phyloP scores from a whole-genome alignment of 148 eudicot genomes.

The Chenopodium berlandieri region DNA sequence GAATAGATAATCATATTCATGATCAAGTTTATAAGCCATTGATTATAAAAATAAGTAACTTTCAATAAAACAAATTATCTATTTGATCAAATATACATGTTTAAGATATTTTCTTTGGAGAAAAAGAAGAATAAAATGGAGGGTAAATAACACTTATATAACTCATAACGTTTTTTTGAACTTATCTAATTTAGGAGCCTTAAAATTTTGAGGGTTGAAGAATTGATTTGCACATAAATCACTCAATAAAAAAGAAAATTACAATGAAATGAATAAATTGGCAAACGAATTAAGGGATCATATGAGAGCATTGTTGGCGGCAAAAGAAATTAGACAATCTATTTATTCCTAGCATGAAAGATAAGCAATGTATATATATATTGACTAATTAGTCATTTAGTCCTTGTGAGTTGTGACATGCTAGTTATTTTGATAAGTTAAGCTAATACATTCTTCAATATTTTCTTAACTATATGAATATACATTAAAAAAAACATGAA shows the following conservation, averaged over 20 bases:
- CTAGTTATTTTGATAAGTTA: neutral
- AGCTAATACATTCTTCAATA: no score
- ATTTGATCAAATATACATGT: slow-evolving; percentile 11
- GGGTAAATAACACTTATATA: slow-evolving; percentile 12
- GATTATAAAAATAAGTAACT: neutral
- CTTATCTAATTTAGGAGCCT: slow-evolving; percentile 17
- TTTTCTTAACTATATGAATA: no score
- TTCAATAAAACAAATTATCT: neutral
- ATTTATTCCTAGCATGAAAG: neutral
- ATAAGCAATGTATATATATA: no score
- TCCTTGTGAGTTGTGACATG: neutral
- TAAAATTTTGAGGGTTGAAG: slow-evolving; percentile 9
- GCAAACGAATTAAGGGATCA: neutral
- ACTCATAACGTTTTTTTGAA: slow-evolving; percentile 15
- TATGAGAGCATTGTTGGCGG: neutral
- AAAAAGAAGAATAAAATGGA: slow-evolving; percentile 7
- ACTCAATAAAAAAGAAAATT: neutral
- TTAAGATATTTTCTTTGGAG: slow-evolving; percentile 9
- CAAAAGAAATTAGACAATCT: neutral
- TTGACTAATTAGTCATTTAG: neutral
- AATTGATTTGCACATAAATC: neutral
- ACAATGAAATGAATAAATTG: neutral
- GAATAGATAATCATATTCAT: slow-evolving; percentile 75
- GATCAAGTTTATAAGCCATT: slow-evolving; percentile 73
- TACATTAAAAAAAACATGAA: no score